Evolutionary conservation across 345 rosid genomes (phyloP), one percentile per base, ranked within the genome.

Genomic region (Toxicodendron radicans): DNA sequence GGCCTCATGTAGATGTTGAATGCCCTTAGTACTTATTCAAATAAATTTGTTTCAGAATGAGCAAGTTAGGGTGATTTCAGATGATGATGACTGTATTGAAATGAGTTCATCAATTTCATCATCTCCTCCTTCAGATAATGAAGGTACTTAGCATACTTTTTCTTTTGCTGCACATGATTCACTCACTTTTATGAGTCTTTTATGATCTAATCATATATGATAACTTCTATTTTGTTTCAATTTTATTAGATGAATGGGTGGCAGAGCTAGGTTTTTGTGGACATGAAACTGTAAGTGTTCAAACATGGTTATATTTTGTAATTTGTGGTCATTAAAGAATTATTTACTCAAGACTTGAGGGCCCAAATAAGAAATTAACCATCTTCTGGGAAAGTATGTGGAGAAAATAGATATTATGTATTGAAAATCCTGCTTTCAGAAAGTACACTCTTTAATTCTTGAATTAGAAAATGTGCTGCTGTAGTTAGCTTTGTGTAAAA

Each of bases 221-320:
- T 2, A 46, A 71, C 7, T 18, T 45, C 32, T 76, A 32, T 18
- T 45, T 75, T 72, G 56, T 75, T 80, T 43, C 83, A 79, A 77
- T 75, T 72, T 58, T 72, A 43, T 69, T 21, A 27, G 75, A 81
- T 33, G 75, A 78, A 73, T 59, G 71, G 76, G 30, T 23, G 56
- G 60, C 68, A 68, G 75, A 76, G 61, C 49, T 68, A 61, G 77
- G 75, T 74, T 78, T 59, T 65, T 71, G 76, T 32, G 73, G 71
- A 82, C 64, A 70, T 67, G 72, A 69, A 79, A 78, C 53, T 74
- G 92, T 90, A 79, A 83, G 91, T 74, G 46, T 64, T 23, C 6
- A 48, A 21, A 48, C 21, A 10, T 32, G 54, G 51, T 63, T 21
- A 56, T 65, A 77, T 3, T 72, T 45, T 33, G 18, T 71, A 59